These are phyloP conservation scores for Adansonia rubrostipa DNA, from an alignment of 441 rosid genomes.

Conservation along the genomic window DNA sequence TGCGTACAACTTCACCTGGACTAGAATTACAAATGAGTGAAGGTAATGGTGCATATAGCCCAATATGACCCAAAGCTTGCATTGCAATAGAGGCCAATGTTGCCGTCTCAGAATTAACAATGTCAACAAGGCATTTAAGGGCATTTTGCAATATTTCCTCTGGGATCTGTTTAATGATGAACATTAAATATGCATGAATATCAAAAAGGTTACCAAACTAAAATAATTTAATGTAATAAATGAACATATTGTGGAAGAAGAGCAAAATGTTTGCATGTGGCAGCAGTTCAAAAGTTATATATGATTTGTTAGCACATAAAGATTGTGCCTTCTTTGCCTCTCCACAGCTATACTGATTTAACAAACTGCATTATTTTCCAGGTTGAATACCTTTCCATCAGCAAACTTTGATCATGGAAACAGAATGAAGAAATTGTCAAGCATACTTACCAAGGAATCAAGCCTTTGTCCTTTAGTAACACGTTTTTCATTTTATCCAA, in stretches of 20 bases:
- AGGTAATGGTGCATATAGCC: conserved; percentile 72
- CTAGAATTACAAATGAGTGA: conserved; percentile 53
- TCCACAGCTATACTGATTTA: background rate
- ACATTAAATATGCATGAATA: conserved; percentile 23
- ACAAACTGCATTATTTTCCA: conserved; percentile 5
- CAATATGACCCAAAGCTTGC: conserved; percentile 98
- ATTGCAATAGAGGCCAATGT: conserved; percentile 86
- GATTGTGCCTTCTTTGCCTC: background rate
- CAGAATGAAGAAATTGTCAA: conserved; percentile 10
- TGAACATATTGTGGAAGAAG: background rate
- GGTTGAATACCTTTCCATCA: background rate
- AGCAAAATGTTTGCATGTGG: background rate
- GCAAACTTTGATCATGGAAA: background rate
- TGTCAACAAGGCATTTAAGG: conserved; percentile 69
- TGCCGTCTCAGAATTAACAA: conserved; percentile 73
- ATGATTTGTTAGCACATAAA: background rate
- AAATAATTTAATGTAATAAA: conserved; percentile 5
- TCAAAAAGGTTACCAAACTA: background rate
- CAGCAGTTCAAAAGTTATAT: background rate
- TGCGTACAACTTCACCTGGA: conserved; percentile 61
- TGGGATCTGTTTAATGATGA: conserved; percentile 54
- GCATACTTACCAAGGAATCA: background rate
- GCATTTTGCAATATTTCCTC: conserved; percentile 63
- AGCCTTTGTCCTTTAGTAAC: background rate
- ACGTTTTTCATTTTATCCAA: background rate